Conservation (phyloP, 1,284 basidiomycete species). For the Ustilago esculenta region DNA sequence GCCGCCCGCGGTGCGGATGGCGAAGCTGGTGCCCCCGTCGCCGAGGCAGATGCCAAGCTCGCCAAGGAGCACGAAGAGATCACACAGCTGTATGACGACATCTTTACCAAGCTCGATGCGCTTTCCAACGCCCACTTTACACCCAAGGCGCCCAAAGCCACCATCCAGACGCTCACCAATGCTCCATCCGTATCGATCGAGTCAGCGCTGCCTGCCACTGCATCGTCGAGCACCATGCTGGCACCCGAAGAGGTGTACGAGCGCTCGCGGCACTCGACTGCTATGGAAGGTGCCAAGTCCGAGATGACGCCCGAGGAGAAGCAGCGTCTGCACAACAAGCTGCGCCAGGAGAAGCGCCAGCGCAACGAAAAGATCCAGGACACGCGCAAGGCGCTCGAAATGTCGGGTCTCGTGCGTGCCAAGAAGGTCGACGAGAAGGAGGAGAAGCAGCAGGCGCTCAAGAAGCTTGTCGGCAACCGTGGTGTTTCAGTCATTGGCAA, state of each 20-base stretch:
- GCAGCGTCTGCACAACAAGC: constrained; percentile 69
- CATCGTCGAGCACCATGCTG: constrained; percentile 80
- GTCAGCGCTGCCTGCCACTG: constrained; percentile 85
- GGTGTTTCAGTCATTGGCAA: constrained; percentile 55
- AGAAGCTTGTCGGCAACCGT: constrained; percentile 62
- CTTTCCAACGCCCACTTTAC: constrained; percentile 94
- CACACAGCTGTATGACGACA: constrained; percentile 81
- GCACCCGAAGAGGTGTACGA: constrained; percentile 91
- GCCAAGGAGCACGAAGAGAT: constrained; percentile 89
- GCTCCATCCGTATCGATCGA: constrained; percentile 86
- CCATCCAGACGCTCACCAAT: constrained; percentile 86
- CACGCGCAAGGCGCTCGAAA: constrained; percentile 76
- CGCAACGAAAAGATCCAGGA: constrained; percentile 74
- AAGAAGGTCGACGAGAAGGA: constrained; percentile 45
- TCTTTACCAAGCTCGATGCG: constrained; percentile 90
- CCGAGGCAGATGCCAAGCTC: constrained; percentile 88
- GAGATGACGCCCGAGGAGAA: constrained; percentile 90
- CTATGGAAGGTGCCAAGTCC: constrained; percentile 70
- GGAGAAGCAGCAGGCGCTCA: constrained; percentile 64
- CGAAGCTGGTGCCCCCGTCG: constrained; percentile 70
- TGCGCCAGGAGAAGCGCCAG: constrained; percentile 74
- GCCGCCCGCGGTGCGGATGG: constrained; percentile 70
- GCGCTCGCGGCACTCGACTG: constrained; percentile 39
- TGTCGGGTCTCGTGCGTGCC: constrained; percentile 70
- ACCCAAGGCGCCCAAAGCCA: constrained; percentile 90